Percentiles rank a stretch among this genome's conserved stretches.
Conservation (phyloP, 1,284 basidiomycete species). For the Vanrija sp. region DNA sequence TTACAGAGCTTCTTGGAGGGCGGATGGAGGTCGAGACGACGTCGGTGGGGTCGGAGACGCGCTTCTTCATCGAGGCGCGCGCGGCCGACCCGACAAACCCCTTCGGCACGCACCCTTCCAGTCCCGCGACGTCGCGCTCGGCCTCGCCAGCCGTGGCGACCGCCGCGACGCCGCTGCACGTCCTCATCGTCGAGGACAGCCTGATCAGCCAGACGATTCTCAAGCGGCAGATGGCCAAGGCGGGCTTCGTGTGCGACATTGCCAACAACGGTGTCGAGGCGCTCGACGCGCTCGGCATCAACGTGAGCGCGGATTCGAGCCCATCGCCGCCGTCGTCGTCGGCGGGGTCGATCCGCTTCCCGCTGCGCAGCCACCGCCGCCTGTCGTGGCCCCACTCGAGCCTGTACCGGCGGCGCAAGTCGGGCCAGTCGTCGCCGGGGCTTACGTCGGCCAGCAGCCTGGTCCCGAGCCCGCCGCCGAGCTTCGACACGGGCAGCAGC, state of each 20-base stretch:
- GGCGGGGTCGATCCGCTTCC: no score
- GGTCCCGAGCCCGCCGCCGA: no score
- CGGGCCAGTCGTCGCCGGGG: no score
- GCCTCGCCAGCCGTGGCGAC: no score
- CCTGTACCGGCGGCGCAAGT: no score
- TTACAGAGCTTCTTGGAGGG: conserved; percentile 34
- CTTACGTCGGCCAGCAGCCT: no score
- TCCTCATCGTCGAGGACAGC: conserved; percentile 40
- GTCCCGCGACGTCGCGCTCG: no score
- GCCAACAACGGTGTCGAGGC: conserved; percentile 46
- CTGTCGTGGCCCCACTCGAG: no score
- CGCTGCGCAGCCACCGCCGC: no score
- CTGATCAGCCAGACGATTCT: conserved; percentile 47
- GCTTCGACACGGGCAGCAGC: not conserved
- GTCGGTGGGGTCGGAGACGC: conserved; percentile 50
- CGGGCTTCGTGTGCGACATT: conserved; percentile 29
- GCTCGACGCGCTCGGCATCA: conserved; percentile 22
- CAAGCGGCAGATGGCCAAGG: conserved; percentile 39
- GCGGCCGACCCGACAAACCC: not conserved
- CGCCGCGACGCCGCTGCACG: conserved; percentile 1
- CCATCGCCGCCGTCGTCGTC: no score
- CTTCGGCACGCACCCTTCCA: no score
- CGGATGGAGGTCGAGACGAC: conserved; percentile 27
- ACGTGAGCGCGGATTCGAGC: no score
- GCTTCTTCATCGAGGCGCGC: conserved; percentile 32